phyloP scores from a whole-genome alignment of 1,139 yeast species.

The Pichia sp. region DNA sequence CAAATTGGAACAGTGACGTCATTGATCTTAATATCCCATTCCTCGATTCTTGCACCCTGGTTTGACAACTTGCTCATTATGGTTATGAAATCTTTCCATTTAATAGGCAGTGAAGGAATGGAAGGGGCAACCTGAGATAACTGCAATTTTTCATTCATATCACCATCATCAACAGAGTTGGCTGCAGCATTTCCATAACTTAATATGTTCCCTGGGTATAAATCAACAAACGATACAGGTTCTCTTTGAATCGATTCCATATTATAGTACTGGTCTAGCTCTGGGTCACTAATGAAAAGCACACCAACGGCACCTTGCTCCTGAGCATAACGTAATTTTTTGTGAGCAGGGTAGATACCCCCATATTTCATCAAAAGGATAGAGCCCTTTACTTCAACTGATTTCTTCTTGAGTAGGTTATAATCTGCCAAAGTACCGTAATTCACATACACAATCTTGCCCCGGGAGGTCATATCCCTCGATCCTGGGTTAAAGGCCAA shows the following conservation, averaged over 20 bases:
- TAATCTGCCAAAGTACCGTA: slow-evolving; percentile 63
- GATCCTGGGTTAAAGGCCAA: slow-evolving; percentile 69
- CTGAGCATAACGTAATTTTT: slow-evolving; percentile 51
- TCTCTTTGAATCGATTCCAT: slow-evolving; percentile 54
- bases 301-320: slow-evolving; percentile 50
- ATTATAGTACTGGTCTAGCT: slow-evolving; percentile 23
- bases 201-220: slow-evolving; percentile 72
- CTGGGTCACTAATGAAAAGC: slow-evolving; percentile 49
- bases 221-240: slow-evolving; percentile 62
- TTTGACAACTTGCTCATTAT: slow-evolving; percentile 42
- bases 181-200: slow-evolving; percentile 56
- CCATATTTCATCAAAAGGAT: slow-evolving; percentile 58
- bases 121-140: slow-evolving; percentile 58
- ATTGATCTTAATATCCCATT: slow-evolving; percentile 33
- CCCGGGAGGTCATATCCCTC: slow-evolving; percentile 53
- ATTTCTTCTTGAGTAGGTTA: slow-evolving; percentile 36
- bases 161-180: slow-evolving; percentile 18
- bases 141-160: slow-evolving; percentile 34
- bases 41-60: slow-evolving; percentile 40
- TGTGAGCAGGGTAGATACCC: slow-evolving; percentile 37
- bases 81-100: slow-evolving; percentile 61
- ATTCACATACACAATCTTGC: slow-evolving; percentile 53
- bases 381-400: slow-evolving; percentile 38
- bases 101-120: slow-evolving; percentile 72
- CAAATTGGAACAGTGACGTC: slow-evolving; percentile 32